Base-by-base conservation (phyloP, 1,284 basidiomycete genomes). In the Apiotrichum gamsii region DNA sequence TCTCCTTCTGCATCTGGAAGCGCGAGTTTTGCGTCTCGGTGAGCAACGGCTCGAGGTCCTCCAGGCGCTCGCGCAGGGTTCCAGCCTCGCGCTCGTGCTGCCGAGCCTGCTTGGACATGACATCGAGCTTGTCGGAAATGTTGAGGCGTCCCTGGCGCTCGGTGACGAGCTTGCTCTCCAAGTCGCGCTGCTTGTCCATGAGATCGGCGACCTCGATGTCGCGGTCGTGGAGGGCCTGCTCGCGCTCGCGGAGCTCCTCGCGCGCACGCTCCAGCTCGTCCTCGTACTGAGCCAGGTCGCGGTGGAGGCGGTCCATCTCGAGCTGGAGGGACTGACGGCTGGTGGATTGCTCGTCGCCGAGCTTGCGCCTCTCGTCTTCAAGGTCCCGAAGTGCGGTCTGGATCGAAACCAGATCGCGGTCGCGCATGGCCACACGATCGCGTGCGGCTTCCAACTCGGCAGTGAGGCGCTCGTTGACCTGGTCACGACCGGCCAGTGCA, bases 311-410 rank as follows among this genome's bases (percentile, higher is more conserved):
- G 59, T 96, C 93, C 4, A 90, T 79, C 70, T 97, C 93, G 21
- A 96, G 79, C 68, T 95, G 87, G 32, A 97, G 74, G 0, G 87
- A 87, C 75, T 90, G 89, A 47, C 83, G 79, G 39, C 90, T 86
- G 10, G 83, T 85, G 1, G 85, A 85, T 59, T 86, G 84, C 24
- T 82, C 78, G 72, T 90, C 86, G 31, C 89, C 89, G 5, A 83
- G 74, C 51, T 83, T 80, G 72, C 82, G 82, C 5, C 70, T 59
- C 47, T 77, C 74, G 39, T 67, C 65, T 45, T 78, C 75, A 23
- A 77, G 62, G 0, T 74, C 72, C 53, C 82, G 80, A 21, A 95
- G 74, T 0, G 83, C 83, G 4, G 72, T 72, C 67, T 96, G 88
- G 5, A 96, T 79, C 0, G 80, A 79, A 1, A 75, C 75, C 3